Evolutionary conservation across 2,329 filamentous ascomycete genomes (phyloP), one percentile per base, ranked within the genome.

Genomic region (Dactylonectria estremocensis): DNA sequence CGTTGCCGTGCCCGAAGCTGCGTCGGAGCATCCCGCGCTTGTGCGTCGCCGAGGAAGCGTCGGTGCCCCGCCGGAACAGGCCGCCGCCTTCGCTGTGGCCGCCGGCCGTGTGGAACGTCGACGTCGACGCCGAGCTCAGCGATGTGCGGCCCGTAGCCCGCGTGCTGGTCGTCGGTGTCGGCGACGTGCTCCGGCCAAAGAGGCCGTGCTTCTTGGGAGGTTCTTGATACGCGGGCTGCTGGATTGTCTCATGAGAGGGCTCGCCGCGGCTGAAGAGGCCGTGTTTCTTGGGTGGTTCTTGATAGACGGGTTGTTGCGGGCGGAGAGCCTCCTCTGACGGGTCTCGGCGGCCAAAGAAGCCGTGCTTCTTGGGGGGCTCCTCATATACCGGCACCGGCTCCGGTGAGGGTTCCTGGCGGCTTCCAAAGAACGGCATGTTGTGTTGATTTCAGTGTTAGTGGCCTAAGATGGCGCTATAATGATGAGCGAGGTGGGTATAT

Each of bases 1-100:
- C 63, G 67, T 81, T 83, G 71, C 87, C 82, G 64, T 82, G 72
- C 56, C 84, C 83, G 64, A 86, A 83, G 58, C 79, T 80, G 50
- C 83, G 82, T 37, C 81, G 80, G 24, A 87, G 77, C 6, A 87
- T 79, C 48, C 83, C 80, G 64, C 81, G 55, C 6, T 66, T 57
- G 16, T 35, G 54, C 48, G 48, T 50, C 48, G 48, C n/a, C 14
- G 24, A 31, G 62, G 57, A 54, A 18, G 65, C 66, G 35, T 45
- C 64, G 3, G 58, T 64, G 54, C 66, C 56, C n/a, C 61, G 63
- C 20, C 67, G 55, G 9, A 53, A 64, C 18, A 70, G 31, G n/a
- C 49, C 49, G 5, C 61, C 52, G 40, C 54, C 50, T 13, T 49
- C 45, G 35, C 22, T 54, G 16, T 60, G 28, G 43, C 56, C 40